Percentiles rank a stretch among this genome's conserved stretches.
phyloP scores from a whole-genome alignment of 805 yeast species.

The Spathaspora arborariae region DNA sequence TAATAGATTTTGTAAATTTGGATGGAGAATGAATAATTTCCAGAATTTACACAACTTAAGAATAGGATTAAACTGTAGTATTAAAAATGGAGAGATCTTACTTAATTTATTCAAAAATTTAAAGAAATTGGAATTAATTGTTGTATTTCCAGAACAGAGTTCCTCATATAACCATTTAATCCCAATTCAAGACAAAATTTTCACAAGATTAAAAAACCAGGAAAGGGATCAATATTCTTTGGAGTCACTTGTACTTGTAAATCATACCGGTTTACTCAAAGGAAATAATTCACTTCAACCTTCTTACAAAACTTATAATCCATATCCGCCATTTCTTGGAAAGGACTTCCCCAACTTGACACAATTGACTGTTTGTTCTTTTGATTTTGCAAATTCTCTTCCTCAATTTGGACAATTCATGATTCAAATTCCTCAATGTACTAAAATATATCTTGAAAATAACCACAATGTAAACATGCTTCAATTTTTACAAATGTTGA shows the following conservation, averaged over 20 bases:
- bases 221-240: constrained; percentile 6
- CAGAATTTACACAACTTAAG: constrained; percentile 17
- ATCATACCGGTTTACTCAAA: constrained; percentile 22
- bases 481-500: constrained; percentile 24
- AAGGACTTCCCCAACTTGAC: constrained; percentile 20
- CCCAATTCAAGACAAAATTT: constrained; percentile 12
- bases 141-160: constrained; percentile 15
- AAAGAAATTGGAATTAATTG: constrained; percentile 19
- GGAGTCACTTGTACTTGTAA: constrained; percentile 20
- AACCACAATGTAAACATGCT: constrained; percentile 25
- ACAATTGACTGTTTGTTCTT: constrained; percentile 26
- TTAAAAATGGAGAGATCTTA: constrained; percentile 15
- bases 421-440: constrained; percentile 14
- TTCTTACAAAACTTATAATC: constrained; percentile 16
- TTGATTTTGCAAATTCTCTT: constrained; percentile 24
- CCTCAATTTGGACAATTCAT: constrained; percentile 27
- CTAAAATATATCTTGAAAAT: constrained; percentile 28
- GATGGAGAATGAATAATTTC: constrained; percentile 25
- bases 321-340: constrained; percentile 22
- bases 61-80: constrained; percentile 24
- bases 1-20: constrained; percentile 19
- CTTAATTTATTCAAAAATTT: constrained; percentile 22
- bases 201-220: constrained; percentile 4
- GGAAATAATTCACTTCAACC: constrained; percentile 9
- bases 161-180: constrained; percentile 15